These are phyloP conservation scores for Cardamine resedifolia DNA, from an alignment of 345 rosid species.

Conservation along the genomic window DNA sequence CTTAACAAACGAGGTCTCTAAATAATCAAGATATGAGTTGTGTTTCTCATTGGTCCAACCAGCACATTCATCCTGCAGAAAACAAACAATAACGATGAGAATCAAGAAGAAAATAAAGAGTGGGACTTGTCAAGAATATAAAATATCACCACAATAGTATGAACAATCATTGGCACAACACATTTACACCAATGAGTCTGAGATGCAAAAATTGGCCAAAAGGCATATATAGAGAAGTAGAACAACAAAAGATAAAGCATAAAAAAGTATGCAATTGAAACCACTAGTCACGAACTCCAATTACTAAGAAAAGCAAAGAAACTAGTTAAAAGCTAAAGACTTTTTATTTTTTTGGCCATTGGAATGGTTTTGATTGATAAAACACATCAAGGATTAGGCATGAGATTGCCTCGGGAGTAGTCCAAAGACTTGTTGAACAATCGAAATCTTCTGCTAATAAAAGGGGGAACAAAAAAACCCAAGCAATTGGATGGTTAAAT, in stretches of 20 bases:
- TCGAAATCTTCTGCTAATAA: conserved; percentile 14
- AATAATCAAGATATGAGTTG: conserved; percentile 48
- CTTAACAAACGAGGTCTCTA: conserved; percentile 71
- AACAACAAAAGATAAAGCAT: neutral
- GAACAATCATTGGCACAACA: too few species aligned
- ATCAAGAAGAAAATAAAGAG: neutral
- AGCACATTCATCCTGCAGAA: conserved; percentile 44
- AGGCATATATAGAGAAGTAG: too few species aligned
- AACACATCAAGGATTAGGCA: neutral
- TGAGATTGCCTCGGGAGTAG: conserved; percentile 17
- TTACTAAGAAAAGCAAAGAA: neutral
- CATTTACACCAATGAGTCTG: neutral
- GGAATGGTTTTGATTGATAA: conserved; percentile 4
- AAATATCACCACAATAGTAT: neutral
- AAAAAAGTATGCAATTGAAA: neutral
- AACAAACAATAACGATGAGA: neutral
- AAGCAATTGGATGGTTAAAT: neutral
- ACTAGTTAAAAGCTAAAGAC: neutral
- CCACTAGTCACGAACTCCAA: neutral
- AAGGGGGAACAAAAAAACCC: neutral
- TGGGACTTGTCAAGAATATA: neutral
- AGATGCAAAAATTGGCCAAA: neutral
- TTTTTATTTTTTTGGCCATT: neutral
- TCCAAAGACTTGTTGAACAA: conserved; percentile 7
- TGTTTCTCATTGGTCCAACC: conserved; percentile 85